These are phyloP conservation scores for Climacium dendroides DNA, from an alignment of 225 moss, liverwort and hornwort species.

Conservation along the genomic window DNA sequence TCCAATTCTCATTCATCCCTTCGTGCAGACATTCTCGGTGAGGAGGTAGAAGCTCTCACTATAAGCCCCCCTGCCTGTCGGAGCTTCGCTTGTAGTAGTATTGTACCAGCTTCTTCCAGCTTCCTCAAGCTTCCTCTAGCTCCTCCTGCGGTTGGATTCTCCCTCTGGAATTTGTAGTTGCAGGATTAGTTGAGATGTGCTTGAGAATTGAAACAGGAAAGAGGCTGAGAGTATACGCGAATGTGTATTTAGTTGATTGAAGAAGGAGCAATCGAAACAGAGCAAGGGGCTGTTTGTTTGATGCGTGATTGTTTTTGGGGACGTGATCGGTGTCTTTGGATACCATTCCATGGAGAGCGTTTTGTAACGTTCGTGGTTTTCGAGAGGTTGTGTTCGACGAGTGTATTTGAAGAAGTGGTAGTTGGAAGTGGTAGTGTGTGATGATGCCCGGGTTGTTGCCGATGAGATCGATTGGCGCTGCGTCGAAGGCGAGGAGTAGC, in stretches of 20 bases:
- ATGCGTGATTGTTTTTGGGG: not conserved
- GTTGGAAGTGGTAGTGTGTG: not conserved
- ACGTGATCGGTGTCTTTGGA: not conserved
- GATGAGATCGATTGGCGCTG: slow-evolving; percentile 26
- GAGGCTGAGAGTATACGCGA: not conserved
- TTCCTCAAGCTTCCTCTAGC: not conserved
- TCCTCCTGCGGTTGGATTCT: not conserved
- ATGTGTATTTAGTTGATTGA: not conserved
- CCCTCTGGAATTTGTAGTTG: not conserved
- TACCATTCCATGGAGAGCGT: not conserved
- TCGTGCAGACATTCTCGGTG: not conserved
- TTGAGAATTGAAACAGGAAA: not conserved
- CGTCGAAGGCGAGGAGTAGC: slow-evolving; percentile 25
- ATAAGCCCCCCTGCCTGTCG: slow-evolving; percentile 1
- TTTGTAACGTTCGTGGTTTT: not conserved
- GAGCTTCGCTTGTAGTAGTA: not conserved
- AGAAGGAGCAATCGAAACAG: not conserved
- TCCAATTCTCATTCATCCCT: not conserved
- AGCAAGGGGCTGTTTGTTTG: not conserved
- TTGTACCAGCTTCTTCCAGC: not conserved
- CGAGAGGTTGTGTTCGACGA: not conserved
- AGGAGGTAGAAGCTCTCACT: not conserved
- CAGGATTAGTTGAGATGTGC: not conserved
- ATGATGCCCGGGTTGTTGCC: slow-evolving; percentile 42
- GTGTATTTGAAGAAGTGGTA: not conserved